These are phyloP conservation scores for Ilex paraguariensis DNA, from an alignment of 305 asterid genomes.

Conservation along the genomic window DNA sequence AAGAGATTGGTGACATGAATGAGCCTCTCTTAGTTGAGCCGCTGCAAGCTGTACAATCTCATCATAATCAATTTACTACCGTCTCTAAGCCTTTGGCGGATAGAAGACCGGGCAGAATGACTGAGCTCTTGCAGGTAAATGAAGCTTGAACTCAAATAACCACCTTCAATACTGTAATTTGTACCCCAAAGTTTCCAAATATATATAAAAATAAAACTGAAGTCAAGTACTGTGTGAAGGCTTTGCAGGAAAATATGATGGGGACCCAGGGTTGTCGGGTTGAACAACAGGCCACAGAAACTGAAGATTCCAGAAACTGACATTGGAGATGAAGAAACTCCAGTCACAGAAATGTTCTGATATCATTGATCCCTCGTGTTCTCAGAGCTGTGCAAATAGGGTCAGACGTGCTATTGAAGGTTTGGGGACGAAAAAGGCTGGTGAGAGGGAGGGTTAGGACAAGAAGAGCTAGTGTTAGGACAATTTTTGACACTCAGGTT, in stretches of 20 bases:
- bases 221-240: slow-evolving; percentile 38
- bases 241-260: slow-evolving; percentile 69
- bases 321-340: slow-evolving; percentile 11
- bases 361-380: too few species aligned
- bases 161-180: neutral
- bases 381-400: too few species aligned
- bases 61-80: slow-evolving; percentile 20
- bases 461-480: too few species aligned
- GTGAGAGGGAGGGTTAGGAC: too few species aligned
- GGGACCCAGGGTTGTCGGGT: slow-evolving; percentile 40
- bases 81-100: slow-evolving; percentile 36
- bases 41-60: slow-evolving; percentile 12
- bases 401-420: neutral
- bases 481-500: too few species aligned
- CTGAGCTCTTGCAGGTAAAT: slow-evolving; percentile 82
- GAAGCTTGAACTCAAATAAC: neutral
- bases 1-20: slow-evolving; percentile 18
- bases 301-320: slow-evolving; percentile 16
- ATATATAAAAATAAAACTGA: slow-evolving; percentile 3
- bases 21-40: slow-evolving; percentile 27
- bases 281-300: slow-evolving; percentile 20
- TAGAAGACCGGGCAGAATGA: slow-evolving; percentile 74
- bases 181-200: neutral
- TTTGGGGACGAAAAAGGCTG: neutral
- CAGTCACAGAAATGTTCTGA: too few species aligned